phyloP scores from a whole-genome alignment of 2,329 filamentous ascomycete genomes.

The Aspergillus aculeatinus region DNA sequence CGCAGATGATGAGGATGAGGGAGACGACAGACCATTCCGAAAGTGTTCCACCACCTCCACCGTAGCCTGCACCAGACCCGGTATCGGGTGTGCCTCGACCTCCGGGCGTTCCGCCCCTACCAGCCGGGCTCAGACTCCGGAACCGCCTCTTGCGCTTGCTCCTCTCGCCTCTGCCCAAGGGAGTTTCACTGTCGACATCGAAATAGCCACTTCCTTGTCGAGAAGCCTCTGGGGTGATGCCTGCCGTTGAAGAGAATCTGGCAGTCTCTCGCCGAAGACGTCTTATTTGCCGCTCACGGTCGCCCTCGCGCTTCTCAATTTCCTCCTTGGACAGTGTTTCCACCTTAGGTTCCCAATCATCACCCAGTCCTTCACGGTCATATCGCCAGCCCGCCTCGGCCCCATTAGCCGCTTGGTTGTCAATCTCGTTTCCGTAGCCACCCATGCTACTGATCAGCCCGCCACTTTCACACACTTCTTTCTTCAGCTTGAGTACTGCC shows the following conservation, averaged over 20 bases:
- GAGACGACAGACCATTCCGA: conserved; percentile 55
- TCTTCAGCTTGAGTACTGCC: conserved; percentile 86
- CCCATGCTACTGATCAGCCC: conserved; percentile 75
- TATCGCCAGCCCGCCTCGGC: conserved; percentile 95
- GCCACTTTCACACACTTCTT: conserved; percentile 91
- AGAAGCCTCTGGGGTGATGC: conserved; percentile 75
- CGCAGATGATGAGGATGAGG: neutral
- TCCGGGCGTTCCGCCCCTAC: conserved; percentile 65
- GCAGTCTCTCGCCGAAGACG: conserved; percentile 87
- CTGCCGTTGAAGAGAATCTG: conserved; percentile 81
- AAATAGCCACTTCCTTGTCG: conserved; percentile 59
- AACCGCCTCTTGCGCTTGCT: conserved; percentile 95
- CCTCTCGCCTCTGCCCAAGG: conserved; percentile 86
- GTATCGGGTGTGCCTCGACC: conserved; percentile 76
- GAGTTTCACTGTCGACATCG: conserved; percentile 64
- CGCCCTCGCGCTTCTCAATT: conserved; percentile 94
- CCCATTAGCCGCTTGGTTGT: conserved; percentile 79
- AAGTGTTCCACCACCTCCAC: conserved; percentile 62
- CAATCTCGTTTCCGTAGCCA: conserved; percentile 68
- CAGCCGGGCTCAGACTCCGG: conserved; percentile 78
- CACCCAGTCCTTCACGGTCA: conserved; percentile 83
- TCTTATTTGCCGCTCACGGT: conserved; percentile 86
- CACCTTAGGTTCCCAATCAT: conserved; percentile 80
- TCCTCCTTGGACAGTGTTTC: conserved; percentile 87
- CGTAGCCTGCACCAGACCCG: conserved; percentile 64